Evolutionary conservation across 2,329 filamentous ascomycete genomes (phyloP), one percentile per base, ranked within the genome.

Genomic region (Fusarium hostae): DNA sequence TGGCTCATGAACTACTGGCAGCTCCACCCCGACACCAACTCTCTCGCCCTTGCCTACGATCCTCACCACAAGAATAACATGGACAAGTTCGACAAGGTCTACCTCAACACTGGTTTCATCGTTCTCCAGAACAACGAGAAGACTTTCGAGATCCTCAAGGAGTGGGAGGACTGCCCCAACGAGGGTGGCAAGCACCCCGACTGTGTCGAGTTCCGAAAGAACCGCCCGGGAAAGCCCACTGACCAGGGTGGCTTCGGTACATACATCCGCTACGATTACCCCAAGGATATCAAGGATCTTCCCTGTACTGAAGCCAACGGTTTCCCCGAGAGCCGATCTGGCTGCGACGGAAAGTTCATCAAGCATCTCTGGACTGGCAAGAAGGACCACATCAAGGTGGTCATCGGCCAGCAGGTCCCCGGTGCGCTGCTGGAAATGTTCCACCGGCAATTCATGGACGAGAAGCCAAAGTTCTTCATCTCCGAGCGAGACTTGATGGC

Each of bases 101-200:
- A 82, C 80, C 80, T 83, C 73, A 87, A 87, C 79, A 86, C 86
- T 2, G 86, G 86, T 22, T 87, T 87, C 79, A 86, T 87, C 76
- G 78, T 87, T 41, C 82, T 85, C 6, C 86, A 87, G 78, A 86
- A 86, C 76, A 85, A 85, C 71, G 76, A 81, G 20, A 82, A 81
- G 68, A 85, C 84, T 1, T 82, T 82, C 68, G 79, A 84, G 35
- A 85, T 88, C 39, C 79, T 87, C 41, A 81, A 84, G 64, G 84
- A 84, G 47, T 87, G 86, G 86, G 79, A 80, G 37, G 77, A 76
- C 52, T 85, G 83, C 69, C 79, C 83, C 30, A 77, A 82, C 45
- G 82, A 84, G 13, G 74, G 77, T 47, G 79, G 79, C 70, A 80
- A 78, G 66, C 79, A 78, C 65, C 80, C 81, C 47, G 78, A 81